Base-by-base conservation (phyloP, 441 rosid genomes). In the Gossypium schwendimanii region DNA sequence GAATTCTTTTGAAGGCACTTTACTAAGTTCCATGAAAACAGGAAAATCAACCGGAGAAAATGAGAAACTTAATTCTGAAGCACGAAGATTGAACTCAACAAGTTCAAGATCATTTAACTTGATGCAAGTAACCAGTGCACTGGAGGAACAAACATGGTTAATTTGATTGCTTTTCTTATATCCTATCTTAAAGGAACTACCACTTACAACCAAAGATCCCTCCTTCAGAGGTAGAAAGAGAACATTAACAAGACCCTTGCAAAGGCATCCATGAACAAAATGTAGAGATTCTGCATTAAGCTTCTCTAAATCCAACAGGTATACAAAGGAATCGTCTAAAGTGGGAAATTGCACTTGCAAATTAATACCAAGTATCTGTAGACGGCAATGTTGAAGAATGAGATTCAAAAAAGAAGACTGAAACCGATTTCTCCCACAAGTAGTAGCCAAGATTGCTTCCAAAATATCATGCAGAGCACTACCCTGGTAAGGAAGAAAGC, bases 391-490 rank as follows among this genome's bases (percentile, higher is more conserved):
- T 71, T 80, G 80, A 79, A 87, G 84, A 75, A 91, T 47, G 74
- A 87, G 89, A 86, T 91, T 88, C 76, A 82, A 74, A 83, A 87
- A 77, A 17, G 93, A 85, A 70, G 78, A 83, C 75, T 79, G 80
- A 31, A 87, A 77, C 77, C 79, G 70, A 69, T 73, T 82, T 73
- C 82, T 86, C 75, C 81, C 77, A 28, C 85, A 71, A 70, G 73
- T 71, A 12, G 74, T 77, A 54, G 47, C 77, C 70, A 85, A 71
- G 68, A 92, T 73, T 76, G 81, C 84, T 75, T 83, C 87, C 81
- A 94, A 82, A 72, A 86, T 78, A 44, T 81, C 89, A 76, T 92
- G 99, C 75, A 92, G 81, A 74, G 83, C 74, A 73, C 82, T 75
- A 55, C 98, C 99, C 98, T 91, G 89, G 65, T 57, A 72, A 6